Evolutionary conservation across 2,329 filamentous ascomycete genomes (phyloP).

Genomic region (Mariannaea elegans): DNA sequence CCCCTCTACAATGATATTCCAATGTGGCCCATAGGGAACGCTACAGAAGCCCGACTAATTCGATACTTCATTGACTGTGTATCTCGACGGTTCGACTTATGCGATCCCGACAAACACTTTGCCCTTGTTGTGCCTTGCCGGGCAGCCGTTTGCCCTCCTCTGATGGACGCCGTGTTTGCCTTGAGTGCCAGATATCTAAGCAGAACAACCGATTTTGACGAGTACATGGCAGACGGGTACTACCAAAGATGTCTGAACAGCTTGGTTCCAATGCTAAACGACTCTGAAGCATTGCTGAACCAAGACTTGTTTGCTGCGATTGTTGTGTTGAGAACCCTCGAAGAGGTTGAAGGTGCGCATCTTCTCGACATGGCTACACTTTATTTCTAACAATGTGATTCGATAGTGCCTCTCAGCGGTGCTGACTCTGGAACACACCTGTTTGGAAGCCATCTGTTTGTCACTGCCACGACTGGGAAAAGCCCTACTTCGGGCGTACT

Average conservation of each 20-base stretch:
- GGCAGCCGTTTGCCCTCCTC: slow-evolving; percentile 6
- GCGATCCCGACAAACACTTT: slow-evolving; percentile 17
- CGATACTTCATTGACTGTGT: slow-evolving; percentile 16
- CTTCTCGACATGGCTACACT: neutral
- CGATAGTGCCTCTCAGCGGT: slow-evolving; percentile 9
- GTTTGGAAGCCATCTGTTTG: slow-evolving; percentile 15
- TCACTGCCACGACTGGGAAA: slow-evolving; percentile 2
- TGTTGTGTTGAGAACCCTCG: slow-evolving; percentile 16
- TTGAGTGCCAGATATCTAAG: slow-evolving; percentile 17
- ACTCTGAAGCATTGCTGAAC: slow-evolving; percentile 1
- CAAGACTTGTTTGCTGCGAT: slow-evolving; percentile 19
- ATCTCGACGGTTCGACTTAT: slow-evolving; percentile 15
- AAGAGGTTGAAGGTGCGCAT: slow-evolving; percentile 17
- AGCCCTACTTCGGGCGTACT: neutral
- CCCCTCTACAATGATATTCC: slow-evolving; percentile 9
- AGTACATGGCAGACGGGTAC: slow-evolving; percentile 12
- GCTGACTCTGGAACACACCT: slow-evolving; percentile 17
- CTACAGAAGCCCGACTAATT: slow-evolving; percentile 7
- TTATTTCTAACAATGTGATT: neutral
- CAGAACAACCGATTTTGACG: slow-evolving; percentile 15
- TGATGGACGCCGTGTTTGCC: slow-evolving; percentile 13
- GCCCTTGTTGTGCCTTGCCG: slow-evolving; percentile 9
- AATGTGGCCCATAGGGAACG: slow-evolving; percentile 6
- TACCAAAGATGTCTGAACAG: slow-evolving; percentile 15
- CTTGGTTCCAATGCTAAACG: slow-evolving; percentile 3